Conservation (phyloP, 257 asterid genomes). For the Solanum acaule region DNA sequence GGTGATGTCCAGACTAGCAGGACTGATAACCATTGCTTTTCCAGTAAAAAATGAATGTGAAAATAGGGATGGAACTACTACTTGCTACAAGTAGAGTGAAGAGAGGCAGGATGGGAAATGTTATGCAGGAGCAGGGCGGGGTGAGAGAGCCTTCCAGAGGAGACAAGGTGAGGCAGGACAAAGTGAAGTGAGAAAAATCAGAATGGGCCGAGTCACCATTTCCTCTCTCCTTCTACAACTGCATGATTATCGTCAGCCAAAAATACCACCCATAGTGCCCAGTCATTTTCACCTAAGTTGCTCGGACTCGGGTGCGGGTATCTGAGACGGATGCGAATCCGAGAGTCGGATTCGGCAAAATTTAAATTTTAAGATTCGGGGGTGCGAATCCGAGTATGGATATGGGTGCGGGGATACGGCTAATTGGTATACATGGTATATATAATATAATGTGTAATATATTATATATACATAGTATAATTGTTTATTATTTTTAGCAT, state of each 20-base stretch:
- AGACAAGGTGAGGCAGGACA: background rate
- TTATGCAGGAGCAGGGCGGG: background rate
- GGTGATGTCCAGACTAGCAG: background rate
- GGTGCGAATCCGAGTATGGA: no score
- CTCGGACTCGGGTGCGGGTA: no score
- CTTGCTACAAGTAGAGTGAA: background rate
- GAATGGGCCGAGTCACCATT: background rate
- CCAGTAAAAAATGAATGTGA: background rate
- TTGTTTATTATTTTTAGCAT: no score
- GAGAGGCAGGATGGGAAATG: background rate
- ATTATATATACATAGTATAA: no score
- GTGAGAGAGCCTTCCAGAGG: background rate
- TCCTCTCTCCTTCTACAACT: background rate
- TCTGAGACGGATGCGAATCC: no score
- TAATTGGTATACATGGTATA: no score
- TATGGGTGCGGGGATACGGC: no score
- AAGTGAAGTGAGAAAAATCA: background rate
- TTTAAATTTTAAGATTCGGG: no score
- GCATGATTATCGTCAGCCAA: background rate
- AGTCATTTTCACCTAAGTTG: background rate
- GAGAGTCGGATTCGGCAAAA: no score
- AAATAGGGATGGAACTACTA: background rate
- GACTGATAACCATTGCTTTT: background rate
- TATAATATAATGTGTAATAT: no score
- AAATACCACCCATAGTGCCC: background rate